phyloP scores from a whole-genome alignment of 139 green algal species.

The Micromonas pusilla region DNA sequence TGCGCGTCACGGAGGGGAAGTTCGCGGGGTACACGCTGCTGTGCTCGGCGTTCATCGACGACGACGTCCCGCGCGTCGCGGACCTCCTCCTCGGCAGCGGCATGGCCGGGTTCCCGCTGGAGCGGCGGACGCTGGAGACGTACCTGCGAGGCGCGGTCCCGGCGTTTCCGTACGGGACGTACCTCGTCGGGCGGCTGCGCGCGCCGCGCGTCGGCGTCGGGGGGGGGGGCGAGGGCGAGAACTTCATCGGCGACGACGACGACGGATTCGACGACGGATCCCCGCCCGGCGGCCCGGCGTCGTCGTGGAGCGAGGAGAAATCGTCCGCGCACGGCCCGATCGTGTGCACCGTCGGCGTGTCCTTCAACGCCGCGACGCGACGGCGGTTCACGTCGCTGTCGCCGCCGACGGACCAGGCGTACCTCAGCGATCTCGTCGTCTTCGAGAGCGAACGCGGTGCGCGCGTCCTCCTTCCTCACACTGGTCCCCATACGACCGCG shows the following conservation, averaged over 20 bases:
- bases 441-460: background rate
- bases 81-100: background rate
- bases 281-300: too few relatives aligned
- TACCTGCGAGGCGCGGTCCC: background rate
- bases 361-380: background rate
- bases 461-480: too few relatives aligned
- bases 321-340: background rate
- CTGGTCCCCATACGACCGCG: too few relatives aligned
- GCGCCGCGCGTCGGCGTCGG: too few relatives aligned
- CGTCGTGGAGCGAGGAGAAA: background rate
- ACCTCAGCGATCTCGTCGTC: background rate
- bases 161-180: conserved; percentile 2
- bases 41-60: background rate
- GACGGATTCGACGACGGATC: background rate
- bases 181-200: background rate
- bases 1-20: background rate
- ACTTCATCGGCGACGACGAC: background rate
- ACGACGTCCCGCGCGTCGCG: background rate
- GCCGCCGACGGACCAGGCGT: background rate
- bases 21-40: background rate
- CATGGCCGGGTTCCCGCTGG: conserved; percentile 5
- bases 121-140: background rate
- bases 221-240: background rate
- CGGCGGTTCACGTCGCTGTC: conserved; percentile 1
- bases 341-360: conserved; percentile 5